Conservation (phyloP, 495 filamentous ascomycete species). For the Haplographium delicatum region DNA sequence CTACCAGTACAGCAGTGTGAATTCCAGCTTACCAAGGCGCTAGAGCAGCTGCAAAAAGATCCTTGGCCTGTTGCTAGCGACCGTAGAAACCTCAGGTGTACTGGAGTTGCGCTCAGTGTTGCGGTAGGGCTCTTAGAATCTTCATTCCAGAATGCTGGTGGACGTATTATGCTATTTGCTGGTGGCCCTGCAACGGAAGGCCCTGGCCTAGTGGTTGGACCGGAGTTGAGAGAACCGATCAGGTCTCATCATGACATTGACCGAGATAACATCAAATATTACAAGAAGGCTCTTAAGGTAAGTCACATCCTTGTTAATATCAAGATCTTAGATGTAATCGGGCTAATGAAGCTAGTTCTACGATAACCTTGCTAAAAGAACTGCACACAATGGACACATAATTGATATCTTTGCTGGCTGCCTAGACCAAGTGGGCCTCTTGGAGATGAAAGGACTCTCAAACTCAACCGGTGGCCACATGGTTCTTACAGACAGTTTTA, state of each 20-base stretch:
- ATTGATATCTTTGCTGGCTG: conserved; percentile 98
- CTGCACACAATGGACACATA: conserved; percentile 93
- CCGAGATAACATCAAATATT: conserved; percentile 98
- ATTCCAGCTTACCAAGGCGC: conserved; percentile 94
- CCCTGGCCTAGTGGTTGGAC: conserved; percentile 92
- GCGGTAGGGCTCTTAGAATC: conserved; percentile 89
- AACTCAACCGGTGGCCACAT: conserved; percentile 98
- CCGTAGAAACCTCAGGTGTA: conserved; percentile 86
- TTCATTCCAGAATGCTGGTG: conserved; percentile 92
- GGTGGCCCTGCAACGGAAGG: conserved; percentile 95
- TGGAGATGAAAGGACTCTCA: conserved; percentile 98
- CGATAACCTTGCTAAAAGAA: conserved; percentile 91
- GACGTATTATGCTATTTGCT: conserved; percentile 94
- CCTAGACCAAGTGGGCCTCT: conserved; percentile 92
- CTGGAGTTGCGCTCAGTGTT: conserved; percentile 92
- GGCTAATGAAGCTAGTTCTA: conserved; percentile 59
- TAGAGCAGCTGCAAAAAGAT: conserved; percentile 95
- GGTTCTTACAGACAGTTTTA: conserved; percentile 98
- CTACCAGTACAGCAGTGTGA: conserved; percentile 94
- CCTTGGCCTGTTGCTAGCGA: conserved; percentile 98
- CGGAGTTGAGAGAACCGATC: conserved; percentile 95
- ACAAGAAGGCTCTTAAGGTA: conserved; percentile 98
- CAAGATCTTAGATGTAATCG: neutral
- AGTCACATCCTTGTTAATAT: conserved; percentile 13
- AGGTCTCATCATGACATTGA: conserved; percentile 99